Conservation (phyloP, 345 rosid species). For the Rhizophora apiculata region DNA sequence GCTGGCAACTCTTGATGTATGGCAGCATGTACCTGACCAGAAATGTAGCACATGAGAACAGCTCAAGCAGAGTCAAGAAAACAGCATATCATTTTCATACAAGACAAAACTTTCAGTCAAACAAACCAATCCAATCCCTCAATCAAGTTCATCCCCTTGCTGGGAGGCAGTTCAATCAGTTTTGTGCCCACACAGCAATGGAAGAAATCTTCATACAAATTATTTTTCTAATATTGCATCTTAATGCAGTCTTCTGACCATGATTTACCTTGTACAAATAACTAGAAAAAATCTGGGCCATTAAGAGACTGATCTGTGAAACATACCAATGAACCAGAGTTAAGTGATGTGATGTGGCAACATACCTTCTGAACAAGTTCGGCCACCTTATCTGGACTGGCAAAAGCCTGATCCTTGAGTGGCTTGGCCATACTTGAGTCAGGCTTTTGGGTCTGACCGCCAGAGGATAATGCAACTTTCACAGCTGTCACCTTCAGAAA, state of each 20-base stretch:
- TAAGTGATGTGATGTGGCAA: neutral
- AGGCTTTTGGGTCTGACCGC: slow-evolving; percentile 54
- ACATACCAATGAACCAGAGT: neutral
- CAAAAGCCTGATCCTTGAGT: slow-evolving; percentile 93
- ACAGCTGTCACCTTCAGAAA: slow-evolving; percentile 76
- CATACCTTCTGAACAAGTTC: slow-evolving; percentile 92
- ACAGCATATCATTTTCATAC: neutral
- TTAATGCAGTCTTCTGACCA: neutral
- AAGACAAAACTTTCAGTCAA: neutral
- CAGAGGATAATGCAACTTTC: slow-evolving; percentile 65
- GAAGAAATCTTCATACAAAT: neutral
- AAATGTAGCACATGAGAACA: slow-evolving; percentile 4
- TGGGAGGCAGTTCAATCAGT: too few relatives aligned
- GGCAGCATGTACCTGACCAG: slow-evolving; percentile 65
- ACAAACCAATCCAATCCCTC: neutral
- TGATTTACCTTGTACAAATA: neutral
- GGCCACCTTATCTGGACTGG: slow-evolving; percentile 90
- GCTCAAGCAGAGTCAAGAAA: neutral
- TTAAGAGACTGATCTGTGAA: neutral
- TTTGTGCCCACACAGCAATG: neutral
- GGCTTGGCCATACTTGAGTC: slow-evolving; percentile 79
- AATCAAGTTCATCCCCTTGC: neutral
- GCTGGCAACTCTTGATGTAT: slow-evolving; percentile 66
- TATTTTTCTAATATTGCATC: neutral
- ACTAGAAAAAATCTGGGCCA: neutral